Evolutionary conservation across 1,284 basidiomycete genomes (phyloP), one percentile per base, ranked within the genome.

Genomic region (Apiotrichum brassicae): DNA sequence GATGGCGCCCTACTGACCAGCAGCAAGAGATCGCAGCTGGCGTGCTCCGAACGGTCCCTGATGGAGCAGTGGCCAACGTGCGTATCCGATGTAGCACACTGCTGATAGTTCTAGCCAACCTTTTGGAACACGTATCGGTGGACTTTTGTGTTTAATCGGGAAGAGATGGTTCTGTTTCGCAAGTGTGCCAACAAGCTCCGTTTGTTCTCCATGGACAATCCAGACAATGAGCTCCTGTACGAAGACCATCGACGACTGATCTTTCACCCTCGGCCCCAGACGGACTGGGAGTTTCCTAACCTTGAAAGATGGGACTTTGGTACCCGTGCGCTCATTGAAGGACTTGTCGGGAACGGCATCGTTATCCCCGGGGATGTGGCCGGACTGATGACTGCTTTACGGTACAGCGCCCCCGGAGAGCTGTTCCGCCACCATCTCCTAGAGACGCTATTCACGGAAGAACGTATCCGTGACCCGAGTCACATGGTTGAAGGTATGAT

Each of bases 61-160:
- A 66, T 20, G 69, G 61, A 0, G 58, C 61, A 0, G 58, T 53
- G 22, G 63, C 58, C 5, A 62, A 60, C 32, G 68, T 68, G 34
- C 56, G 63, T 54, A 6, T 13, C 7, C 9, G n/a, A 12, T 9
- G 9, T 18, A n/a, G n/a, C n/a, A n/a, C n/a, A n/a, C n/a, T n/a
- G n/a, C n/a, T n/a, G n/a, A n/a, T n/a, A n/a, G n/a, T n/a, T n/a
- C 8, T 20, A 70, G 66, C 65, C 65, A 0, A 66, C 64, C 0
- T 64, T 61, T 51, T 70, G 65, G 65, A 64, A 66, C 46, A 60
- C 68, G 0, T 70, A 61, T 33, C 56, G 64, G 12, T 71, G 65
- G 62, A 49, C 53, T 4, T 63, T 73, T 46, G 11, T 26, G 6
- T 48, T 73, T 47, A 36, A 42, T 36, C 3, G 35, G 6, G 7